Evolutionary conservation across 2,329 filamentous ascomycete species (phyloP), one percentile per base, ranked within the genome.

Genomic region (Helotiales sp.): DNA sequence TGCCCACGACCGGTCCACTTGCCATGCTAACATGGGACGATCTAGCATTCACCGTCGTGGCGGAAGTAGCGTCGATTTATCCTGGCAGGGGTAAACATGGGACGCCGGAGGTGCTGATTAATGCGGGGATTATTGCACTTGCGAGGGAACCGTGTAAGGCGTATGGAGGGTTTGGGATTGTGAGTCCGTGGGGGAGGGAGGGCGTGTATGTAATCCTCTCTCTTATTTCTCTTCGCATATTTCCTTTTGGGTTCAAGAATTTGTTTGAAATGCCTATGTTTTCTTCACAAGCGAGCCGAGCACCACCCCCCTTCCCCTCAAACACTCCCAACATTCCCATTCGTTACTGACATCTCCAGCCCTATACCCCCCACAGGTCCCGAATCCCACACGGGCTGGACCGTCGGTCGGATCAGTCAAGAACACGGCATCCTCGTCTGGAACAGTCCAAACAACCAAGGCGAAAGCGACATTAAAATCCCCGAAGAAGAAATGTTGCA

Each of bases 371-470:
- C 76, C 0, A 78, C 80, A 1, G 79, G 80, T 2, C 76, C 82
- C 6, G 80, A 81, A 13, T 77, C 78, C 11, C 77, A 80, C 65
- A 78, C 77, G 3, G 85, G 84, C 2, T 92, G 91, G 89, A 85
- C 91, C 70, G 87, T 95, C 1, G 88, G 86, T 15, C 84, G 87
- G 28, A 86, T 95, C 66, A 90, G 89, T 70, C 92, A 95, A 79
- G 92, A 96, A 79, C 92, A 95, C 79, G 91, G 90, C 0, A 87
- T 93, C 63, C 75, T 95, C 72, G 82, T 80, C 1, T 93, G 90
- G 87, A 79, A 81, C 32, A 22, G n/a, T 28, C 13, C 54, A 26
- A 13, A 30, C 24, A 32, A 8, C 17, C 28, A 20, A 30, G 20
- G 4, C 24, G 43, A 45, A 11, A 17, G 6, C 3, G 20, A 50